Base-by-base conservation (phyloP, 345 rosid species). In the Mallotus nudiflorus region DNA sequence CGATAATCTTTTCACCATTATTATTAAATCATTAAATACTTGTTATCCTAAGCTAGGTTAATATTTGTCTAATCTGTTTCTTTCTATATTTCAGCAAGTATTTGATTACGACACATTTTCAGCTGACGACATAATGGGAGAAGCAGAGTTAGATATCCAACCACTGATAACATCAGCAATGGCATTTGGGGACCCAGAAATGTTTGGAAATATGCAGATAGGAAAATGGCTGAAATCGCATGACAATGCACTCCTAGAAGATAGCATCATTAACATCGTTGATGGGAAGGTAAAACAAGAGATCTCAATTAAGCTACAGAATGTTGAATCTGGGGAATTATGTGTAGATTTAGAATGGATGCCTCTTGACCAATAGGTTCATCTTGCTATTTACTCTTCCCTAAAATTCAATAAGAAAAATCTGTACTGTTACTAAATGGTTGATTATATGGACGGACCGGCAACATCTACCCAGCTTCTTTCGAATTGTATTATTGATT, bases 81-180 rank as follows among this genome's bases (percentile, higher is more conserved):
- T 35, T 33, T 13, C 31, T 53, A 20, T 58, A 25, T 62, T 84
- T 81, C 89, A 96, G 99, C 81, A 79, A 82, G 97, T 96, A 64
- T 96, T 73, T 75, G 98, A 96, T 74, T 64, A 92, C 3, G 96
- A 92, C 69, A 91, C 92, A 22, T 92, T 96, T 69, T 96, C 99
- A 14, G 90, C 96, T 4, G 98, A 96, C 68, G 99, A 96, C 84
- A 88, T 96, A 85, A 96, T 96, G 99, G 98, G 99, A 67, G 98
- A 91, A 78, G 99, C 98, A 15, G 91, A 83, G 81, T 74, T 96
- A 0, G 99, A 92, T 83, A 81, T 96, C 77, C 99, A 91, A 70
- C 97, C 98, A 5, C 64, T 96, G 82, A 82, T 91, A 72, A 86
- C 91, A 69, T 87, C 99, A 7, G 98, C 99, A n/a, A 85, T 91